These are phyloP conservation scores for Boletus insuetus DNA, from an alignment of 768 basidiomycete genomes.

Conservation along the genomic window DNA sequence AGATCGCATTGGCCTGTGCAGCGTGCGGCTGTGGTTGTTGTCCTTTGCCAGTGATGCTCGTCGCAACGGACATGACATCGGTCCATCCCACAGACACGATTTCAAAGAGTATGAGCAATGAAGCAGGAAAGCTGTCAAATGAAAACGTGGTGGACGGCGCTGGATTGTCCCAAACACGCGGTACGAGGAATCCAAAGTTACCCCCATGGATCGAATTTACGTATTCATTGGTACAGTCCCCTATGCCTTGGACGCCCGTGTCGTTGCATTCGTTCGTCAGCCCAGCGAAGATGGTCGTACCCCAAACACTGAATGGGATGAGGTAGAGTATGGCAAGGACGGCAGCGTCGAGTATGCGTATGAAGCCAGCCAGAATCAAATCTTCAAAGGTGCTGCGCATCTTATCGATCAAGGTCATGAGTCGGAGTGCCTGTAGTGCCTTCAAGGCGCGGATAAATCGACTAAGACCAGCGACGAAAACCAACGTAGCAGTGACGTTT, in stretches of 20 bases:
- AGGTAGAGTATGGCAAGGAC: constrained; percentile 87
- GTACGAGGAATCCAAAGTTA: constrained; percentile 68
- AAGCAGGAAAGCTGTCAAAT: constrained; percentile 83
- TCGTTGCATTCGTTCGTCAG: constrained; percentile 87
- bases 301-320: constrained; percentile 93
- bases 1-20: constrained; percentile 81
- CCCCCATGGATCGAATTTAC: constrained; percentile 56
- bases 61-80: constrained; percentile 84
- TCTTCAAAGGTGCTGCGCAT: constrained; percentile 87
- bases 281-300: constrained; percentile 88
- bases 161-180: constrained; percentile 89
- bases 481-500: constrained; percentile 67
- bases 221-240: constrained; percentile 76
- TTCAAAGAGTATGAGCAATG: constrained; percentile 91
- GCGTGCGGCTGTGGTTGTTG: constrained; percentile 71
- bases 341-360: constrained; percentile 85
- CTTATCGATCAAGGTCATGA: constrained; percentile 85
- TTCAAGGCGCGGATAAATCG: constrained; percentile 84
- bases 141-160: constrained; percentile 79
- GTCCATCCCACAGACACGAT: constrained; percentile 98
- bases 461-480: constrained; percentile 75
- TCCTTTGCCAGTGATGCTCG: constrained; percentile 68
- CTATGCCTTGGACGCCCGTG: constrained; percentile 43
- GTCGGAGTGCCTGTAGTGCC: constrained; percentile 80
- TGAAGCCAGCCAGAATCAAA: constrained; percentile 81